Evolutionary conservation across 768 basidiomycete genomes (phyloP).

Genomic region (Paxillus ammoniavirescens): DNA sequence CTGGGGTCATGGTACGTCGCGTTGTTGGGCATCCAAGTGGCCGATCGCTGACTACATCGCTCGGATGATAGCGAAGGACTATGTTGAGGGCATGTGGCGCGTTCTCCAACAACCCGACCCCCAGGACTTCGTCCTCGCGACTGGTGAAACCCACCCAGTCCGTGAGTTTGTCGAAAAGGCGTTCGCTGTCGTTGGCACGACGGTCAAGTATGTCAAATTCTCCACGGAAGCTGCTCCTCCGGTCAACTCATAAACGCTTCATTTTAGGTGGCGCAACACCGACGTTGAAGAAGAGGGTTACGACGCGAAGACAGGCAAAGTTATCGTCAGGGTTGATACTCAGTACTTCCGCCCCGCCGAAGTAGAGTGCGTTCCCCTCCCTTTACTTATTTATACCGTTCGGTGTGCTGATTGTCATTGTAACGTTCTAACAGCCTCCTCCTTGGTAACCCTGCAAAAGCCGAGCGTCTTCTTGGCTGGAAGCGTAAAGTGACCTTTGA

Average conservation of each 20-base stretch:
- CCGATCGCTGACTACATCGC: constrained; percentile 5
- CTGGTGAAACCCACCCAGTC: constrained; percentile 94
- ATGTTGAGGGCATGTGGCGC: constrained; percentile 97
- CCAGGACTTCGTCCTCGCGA: constrained; percentile 93
- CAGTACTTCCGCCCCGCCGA: constrained; percentile 94
- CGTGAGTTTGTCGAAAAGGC: constrained; percentile 91
- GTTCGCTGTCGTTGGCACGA: constrained; percentile 65
- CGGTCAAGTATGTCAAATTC: constrained; percentile 52
- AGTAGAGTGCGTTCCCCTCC: constrained; percentile 70
- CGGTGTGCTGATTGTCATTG: neutral
- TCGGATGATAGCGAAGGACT: constrained; percentile 64
- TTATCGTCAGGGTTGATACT: constrained; percentile 82
- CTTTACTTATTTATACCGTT: neutral
- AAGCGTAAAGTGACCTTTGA: constrained; percentile 84
- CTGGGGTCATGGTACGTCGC: constrained; percentile 87
- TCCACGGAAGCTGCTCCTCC: neutral
- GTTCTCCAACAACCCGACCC: constrained; percentile 86
- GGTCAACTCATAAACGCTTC: constrained; percentile 3
- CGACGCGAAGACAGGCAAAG: constrained; percentile 63
- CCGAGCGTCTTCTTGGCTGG: constrained; percentile 87
- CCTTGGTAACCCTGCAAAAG: constrained; percentile 86
- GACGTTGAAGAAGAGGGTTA: constrained; percentile 79
- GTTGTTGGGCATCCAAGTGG: neutral
- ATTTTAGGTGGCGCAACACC: constrained; percentile 69
- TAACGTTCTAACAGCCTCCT: constrained; percentile 53